Evolutionary conservation across 768 basidiomycete species (phyloP), one percentile per base, ranked within the genome.

Genomic region (Leccinellum luteum): DNA sequence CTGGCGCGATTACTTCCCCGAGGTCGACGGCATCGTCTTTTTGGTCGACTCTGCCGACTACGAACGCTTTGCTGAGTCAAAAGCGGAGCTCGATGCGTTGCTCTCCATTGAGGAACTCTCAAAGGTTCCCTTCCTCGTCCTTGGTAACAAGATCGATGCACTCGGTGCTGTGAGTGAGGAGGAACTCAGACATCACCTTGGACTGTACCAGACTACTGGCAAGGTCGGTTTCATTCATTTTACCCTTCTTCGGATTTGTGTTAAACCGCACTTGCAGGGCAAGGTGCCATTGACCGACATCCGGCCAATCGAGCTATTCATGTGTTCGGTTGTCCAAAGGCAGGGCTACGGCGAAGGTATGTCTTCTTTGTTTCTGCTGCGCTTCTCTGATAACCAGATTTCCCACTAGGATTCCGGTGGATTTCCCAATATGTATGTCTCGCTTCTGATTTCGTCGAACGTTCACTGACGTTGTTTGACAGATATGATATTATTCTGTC

Each of bases 141-240:
- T 98, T 49, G 97, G 97, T 45, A 99, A 99, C 84, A 98, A 99
- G 85, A 99, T 99, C 68, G 97, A 98, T 69, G 95, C 95, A n/a
- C 85, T 89, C 6, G 94, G 94, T 38, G 97, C 97, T 38, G 95
- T 99, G 61, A 92, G 90, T 60, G 97, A 99, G 76, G 96, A 99
- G 69, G 94, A 99, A 73, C 79, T 99, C 62, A 88, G 97, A 70
- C 93, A 98, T 69, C 85, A 94, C 62, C 81, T 99, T 45, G 97
- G 97, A 15, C 78, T 99, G 50, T 97, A 95, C 77, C 94, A 98
- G 76, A 99, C 97, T n/a, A 99, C 97, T 23, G 97, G 97, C 72
- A 98, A 99, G 88, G 95, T 94, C 47, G 76, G 56, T 60, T 43
- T 35, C 54, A 13, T 45, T 41, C 3, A 41, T 43, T 15, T 6